Percentiles rank a stretch among this genome's conserved stretches.
Conservation (phyloP, 306 rosid species). For the Medicago arabica region DNA sequence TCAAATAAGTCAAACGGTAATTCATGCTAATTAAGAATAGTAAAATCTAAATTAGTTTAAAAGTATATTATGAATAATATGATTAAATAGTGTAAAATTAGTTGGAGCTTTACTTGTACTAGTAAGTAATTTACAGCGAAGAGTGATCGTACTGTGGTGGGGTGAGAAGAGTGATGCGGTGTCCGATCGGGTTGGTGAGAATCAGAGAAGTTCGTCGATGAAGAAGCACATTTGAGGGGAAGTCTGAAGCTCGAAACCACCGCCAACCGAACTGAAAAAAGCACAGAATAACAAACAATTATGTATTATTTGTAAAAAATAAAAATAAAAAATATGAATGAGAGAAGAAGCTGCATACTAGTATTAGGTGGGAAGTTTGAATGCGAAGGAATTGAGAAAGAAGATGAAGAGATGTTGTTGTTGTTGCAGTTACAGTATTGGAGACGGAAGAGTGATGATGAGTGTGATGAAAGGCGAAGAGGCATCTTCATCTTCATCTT, state of each 20-base stretch:
- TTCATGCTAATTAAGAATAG: too few relatives aligned
- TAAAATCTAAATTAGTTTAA: too few relatives aligned
- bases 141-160: constrained; percentile 54
- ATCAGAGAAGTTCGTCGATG: constrained; percentile 25
- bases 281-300: too few relatives aligned
- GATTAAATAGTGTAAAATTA: too few relatives aligned
- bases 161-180: constrained; percentile 22
- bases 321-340: not conserved
- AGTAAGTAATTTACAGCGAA: too few relatives aligned
- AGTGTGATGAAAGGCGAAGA: not conserved
- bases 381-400: constrained; percentile 33
- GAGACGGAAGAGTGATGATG: not conserved
- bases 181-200: constrained; percentile 20
- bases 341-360: not conserved
- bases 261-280: constrained; percentile 10
- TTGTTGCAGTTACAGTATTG: not conserved
- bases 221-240: constrained; percentile 48
- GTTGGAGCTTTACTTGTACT: too few relatives aligned
- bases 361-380: not conserved
- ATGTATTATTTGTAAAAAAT: too few relatives aligned
- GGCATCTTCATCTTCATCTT: too few relatives aligned
- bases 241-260: constrained; percentile 40
- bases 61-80: too few relatives aligned
- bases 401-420: constrained; percentile 23
- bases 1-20: too few relatives aligned